Base-by-base conservation (phyloP, 306 rosid species). In the Gleditsia sinensis region DNA sequence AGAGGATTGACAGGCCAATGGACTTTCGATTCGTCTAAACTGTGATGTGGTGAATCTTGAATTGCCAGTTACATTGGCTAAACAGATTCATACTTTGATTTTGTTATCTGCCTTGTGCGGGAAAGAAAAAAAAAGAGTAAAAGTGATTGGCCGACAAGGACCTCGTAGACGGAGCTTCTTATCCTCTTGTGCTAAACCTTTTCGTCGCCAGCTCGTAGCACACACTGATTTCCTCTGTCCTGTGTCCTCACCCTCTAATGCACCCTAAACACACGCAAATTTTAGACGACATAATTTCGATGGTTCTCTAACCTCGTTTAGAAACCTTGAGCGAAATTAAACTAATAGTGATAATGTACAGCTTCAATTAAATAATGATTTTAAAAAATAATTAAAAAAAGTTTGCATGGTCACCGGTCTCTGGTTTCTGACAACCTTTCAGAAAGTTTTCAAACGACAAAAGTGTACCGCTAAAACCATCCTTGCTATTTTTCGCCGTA, bases 131-230 rank as follows among this genome's bases (percentile, higher is more conserved):
- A n/a, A 20, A 48, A 17, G 4, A 8, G 45, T n/a, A 48, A 7
- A 30, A 67, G 57, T 17, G 27, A 34, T 21, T 20, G 61, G 36
- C 0, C 80, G 16, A 57, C 71, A 49, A 23, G 12, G 23, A 39
- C 72, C 58, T 78, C 87, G 69, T 45, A 61, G 10, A 55, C 21
- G 23, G 50, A 64, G 79, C 67, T n/a, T 56, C 84, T 64, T 75
- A 70, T 78, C 86, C 61, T 28, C 40, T 61, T 37, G 11, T n/a
- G 23, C 74, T 72, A 11, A n/a, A 53, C 14, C 76, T 62, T 20
- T 61, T 75, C 54, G 60, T 59, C 76, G 33, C 50, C 40, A 57
- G 23, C 40, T 21, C 21, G 25, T 9, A 9, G 7, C 17, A n/a
- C n/a, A 49, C 25, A 16, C 55, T 17, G 20, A 1, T 0, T 17